Percentiles rank a stretch among this genome's conserved stretches.
Conservation (phyloP, 768 basidiomycete species). For the Collybiopsis confluens region DNA sequence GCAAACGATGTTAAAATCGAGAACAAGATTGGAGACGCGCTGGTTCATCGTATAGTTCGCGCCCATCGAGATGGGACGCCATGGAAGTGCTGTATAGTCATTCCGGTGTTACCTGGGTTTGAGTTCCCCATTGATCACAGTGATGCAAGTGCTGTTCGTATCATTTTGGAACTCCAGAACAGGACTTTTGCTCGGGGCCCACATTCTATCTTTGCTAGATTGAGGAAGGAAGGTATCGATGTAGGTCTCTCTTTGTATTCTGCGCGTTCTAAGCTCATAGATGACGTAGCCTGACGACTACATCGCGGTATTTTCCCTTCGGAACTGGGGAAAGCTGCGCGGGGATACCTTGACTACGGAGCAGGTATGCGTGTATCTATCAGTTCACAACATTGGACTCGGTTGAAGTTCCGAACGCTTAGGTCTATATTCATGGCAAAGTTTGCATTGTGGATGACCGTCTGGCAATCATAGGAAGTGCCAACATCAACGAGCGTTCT, state of each 20-base stretch:
- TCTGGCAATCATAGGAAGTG: slow-evolving; percentile 89
- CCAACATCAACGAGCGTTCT: slow-evolving; percentile 97
- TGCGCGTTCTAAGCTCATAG: slow-evolving; percentile 9
- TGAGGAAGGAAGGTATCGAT: slow-evolving; percentile 85
- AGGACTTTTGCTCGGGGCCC: slow-evolving; percentile 85
- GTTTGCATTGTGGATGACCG: slow-evolving; percentile 92
- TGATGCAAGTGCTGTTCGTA: slow-evolving; percentile 90
- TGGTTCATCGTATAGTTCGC: slow-evolving; percentile 85
- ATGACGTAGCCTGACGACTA: slow-evolving; percentile 79
- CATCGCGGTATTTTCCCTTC: slow-evolving; percentile 84
- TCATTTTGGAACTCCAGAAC: slow-evolving; percentile 95
- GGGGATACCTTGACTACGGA: slow-evolving; percentile 84
- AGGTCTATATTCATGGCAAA: slow-evolving; percentile 91
- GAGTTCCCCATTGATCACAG: slow-evolving; percentile 88
- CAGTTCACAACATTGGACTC: neutral
- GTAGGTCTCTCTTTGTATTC: slow-evolving; percentile 38
- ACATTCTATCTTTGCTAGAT: slow-evolving; percentile 82
- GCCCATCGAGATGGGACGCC: slow-evolving; percentile 76
- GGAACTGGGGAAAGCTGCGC: slow-evolving; percentile 91
- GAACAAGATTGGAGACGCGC: slow-evolving; percentile 91
- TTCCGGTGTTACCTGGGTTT: slow-evolving; percentile 92
- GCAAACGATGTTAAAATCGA: slow-evolving; percentile 84
- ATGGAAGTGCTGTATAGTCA: slow-evolving; percentile 91
- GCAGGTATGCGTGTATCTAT: slow-evolving; percentile 45
- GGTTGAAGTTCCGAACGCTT: neutral